Conservation (phyloP, 1,284 basidiomycete genomes). For the Trichosporon ovoides region DNA sequence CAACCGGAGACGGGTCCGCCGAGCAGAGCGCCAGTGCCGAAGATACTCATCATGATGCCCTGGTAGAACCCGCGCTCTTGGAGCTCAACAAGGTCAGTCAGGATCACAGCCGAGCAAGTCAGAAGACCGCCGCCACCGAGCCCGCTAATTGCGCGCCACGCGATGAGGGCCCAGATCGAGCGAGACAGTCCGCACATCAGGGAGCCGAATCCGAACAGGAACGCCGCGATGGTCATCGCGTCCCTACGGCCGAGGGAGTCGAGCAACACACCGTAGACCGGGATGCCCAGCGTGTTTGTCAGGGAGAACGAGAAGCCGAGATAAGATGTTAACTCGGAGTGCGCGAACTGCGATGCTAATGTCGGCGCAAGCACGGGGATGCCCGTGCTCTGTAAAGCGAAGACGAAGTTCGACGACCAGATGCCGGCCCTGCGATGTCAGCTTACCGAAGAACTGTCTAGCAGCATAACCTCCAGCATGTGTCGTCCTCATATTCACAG, state of each 20-base stretch:
- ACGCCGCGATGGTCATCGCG: conserved; percentile 41
- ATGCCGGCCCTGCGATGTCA: conserved; percentile 21
- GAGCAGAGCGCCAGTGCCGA: conserved; percentile 41
- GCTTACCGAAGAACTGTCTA: no score
- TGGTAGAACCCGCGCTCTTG: conserved; percentile 47
- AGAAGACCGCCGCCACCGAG: conserved; percentile 48
- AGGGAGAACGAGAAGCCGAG: conserved; percentile 44
- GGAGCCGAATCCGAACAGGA: conserved; percentile 41
- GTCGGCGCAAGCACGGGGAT: conserved; percentile 45
- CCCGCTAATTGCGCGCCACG: conserved; percentile 41
- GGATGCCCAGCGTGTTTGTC: conserved; percentile 45
- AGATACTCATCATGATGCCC: conserved; percentile 48
- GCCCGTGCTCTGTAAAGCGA: conserved; percentile 44
- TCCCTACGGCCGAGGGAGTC: conserved; percentile 43
- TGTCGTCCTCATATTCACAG: no score
- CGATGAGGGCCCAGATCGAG: conserved; percentile 41
- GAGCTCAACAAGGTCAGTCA: conserved; percentile 47
- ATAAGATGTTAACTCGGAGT: conserved; percentile 45
- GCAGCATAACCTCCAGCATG: no score
- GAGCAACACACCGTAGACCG: conserved; percentile 47
- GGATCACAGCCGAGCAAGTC: conserved; percentile 45
- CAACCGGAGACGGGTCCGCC: conserved; percentile 46
- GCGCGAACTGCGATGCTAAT: conserved; percentile 31
- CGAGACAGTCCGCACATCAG: conserved; percentile 37
- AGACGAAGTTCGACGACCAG: conserved; percentile 44